These are phyloP conservation scores for Haplographium delicatum DNA, from an alignment of 495 filamentous ascomycete species.

Conservation along the genomic window DNA sequence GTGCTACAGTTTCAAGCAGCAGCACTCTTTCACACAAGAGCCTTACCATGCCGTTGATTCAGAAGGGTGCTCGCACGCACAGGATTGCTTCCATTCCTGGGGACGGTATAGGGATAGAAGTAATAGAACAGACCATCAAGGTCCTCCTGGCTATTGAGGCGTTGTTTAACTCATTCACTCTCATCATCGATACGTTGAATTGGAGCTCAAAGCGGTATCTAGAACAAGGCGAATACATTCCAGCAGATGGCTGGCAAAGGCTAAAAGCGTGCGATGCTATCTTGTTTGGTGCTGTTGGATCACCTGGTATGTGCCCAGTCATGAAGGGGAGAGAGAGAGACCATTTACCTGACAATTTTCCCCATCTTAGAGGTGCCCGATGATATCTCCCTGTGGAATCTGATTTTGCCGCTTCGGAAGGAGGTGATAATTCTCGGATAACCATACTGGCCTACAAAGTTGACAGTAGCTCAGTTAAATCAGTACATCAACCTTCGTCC, in stretches of 20 bases:
- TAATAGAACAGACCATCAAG: slow-evolving; percentile 41
- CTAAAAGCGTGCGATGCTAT: slow-evolving; percentile 48
- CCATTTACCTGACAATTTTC: background rate
- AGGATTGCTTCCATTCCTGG: slow-evolving; percentile 46
- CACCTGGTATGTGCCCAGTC: slow-evolving; percentile 35
- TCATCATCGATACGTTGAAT: slow-evolving; percentile 30
- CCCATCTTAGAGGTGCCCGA: slow-evolving; percentile 42
- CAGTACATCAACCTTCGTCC: slow-evolving; percentile 53
- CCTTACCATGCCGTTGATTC: too few relatives aligned
- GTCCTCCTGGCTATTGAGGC: slow-evolving; percentile 38
- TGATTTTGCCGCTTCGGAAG: slow-evolving; percentile 49
- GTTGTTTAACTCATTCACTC: slow-evolving; percentile 43
- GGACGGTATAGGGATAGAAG: slow-evolving; percentile 49
- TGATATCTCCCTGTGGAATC: slow-evolving; percentile 51
- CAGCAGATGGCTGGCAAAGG: slow-evolving; percentile 45
- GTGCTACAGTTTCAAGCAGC: too few relatives aligned
- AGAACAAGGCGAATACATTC: slow-evolving; percentile 44
- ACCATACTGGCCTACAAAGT: too few relatives aligned
- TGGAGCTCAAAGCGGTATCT: slow-evolving; percentile 51
- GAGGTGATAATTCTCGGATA: too few relatives aligned
- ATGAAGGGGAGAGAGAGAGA: background rate
- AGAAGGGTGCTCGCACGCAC: slow-evolving; percentile 28
- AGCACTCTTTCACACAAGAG: too few relatives aligned
- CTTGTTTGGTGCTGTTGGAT: slow-evolving; percentile 50
- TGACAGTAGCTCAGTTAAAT: slow-evolving; percentile 41